Conservation (phyloP, 2,329 filamentous ascomycete species). For the Diaporthe citri region DNA sequence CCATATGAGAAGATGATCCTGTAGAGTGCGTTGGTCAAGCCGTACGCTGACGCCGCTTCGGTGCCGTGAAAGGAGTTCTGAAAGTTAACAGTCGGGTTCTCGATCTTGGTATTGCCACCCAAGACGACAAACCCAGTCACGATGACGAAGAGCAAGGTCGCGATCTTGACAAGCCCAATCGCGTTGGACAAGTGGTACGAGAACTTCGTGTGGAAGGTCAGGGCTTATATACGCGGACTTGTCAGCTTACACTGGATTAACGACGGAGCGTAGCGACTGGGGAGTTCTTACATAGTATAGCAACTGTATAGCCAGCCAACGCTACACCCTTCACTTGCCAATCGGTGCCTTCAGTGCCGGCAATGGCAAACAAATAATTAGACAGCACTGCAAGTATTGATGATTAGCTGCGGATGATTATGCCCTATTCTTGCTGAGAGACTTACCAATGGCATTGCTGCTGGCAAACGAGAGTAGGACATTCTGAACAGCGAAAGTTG, state of each 20-base stretch:
- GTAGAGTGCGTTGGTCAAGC: slow-evolving; percentile 69
- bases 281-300: slow-evolving; percentile 57
- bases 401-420: background rate
- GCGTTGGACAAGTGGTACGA: slow-evolving; percentile 66
- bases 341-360: slow-evolving; percentile 60
- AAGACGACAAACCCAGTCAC: slow-evolving; percentile 71
- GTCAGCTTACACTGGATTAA: background rate
- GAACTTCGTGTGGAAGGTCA: slow-evolving; percentile 64
- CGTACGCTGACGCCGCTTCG: slow-evolving; percentile 58
- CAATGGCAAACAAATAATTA: slow-evolving; percentile 72
- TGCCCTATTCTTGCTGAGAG: background rate
- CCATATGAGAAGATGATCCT: slow-evolving; percentile 71
- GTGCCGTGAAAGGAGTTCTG: slow-evolving; percentile 59
- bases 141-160: slow-evolving; percentile 69
- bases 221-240: slow-evolving; percentile 30
- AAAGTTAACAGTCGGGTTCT: slow-evolving; percentile 67
- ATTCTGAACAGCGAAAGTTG: slow-evolving; percentile 73
- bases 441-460: slow-evolving; percentile 69
- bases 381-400: slow-evolving; percentile 62
- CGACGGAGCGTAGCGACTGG: background rate
- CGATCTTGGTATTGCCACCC: slow-evolving; percentile 64
- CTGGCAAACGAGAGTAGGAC: slow-evolving; percentile 75
- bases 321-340: slow-evolving; percentile 78
- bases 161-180: slow-evolving; percentile 68
- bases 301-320: slow-evolving; percentile 71